Evolutionary conservation across 495 filamentous ascomycete species (phyloP), one percentile per base, ranked within the genome.

Genomic region (Cairneyella variabilis): DNA sequence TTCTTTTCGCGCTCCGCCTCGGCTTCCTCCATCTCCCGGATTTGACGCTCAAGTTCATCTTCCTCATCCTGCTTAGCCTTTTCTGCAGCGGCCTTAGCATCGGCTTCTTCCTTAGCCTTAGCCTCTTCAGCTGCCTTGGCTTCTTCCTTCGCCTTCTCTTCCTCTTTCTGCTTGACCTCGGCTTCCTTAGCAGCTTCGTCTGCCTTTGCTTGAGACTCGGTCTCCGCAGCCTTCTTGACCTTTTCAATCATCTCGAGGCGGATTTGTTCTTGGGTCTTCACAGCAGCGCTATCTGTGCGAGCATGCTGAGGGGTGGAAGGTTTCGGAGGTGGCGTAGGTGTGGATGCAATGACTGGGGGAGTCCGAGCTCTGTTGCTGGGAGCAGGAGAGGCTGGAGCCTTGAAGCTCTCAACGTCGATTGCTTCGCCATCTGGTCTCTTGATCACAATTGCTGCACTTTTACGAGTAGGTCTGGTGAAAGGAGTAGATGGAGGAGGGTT

Each of bases 351-450:
- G 17, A 73, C 73, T 1, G 78, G 78, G 3, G 77, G 78, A 0
- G 78, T 82, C 48, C 60, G n/a, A 27, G 63, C 36, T 18, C 60
- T 50, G 61, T 69, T 76, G 5, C 75, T 74, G 22, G 72, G 74
- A 38, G 76, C 73, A 23, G 66, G 69, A 48, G 69, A 72, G 0
- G 76, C 71, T 1, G 71, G 68, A 12, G 76, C 74, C 6, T 77
- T 79, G 30, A 60, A 43, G 22, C 36, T 50, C 18, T 58, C 50
- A 10, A 79, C 42, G 51, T 80, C 74, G 12, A 82, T 49, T 1
- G 69, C 57, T 42, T 88, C 86, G 49, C 88, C 90, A 38, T 82
- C 75, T 1, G 86, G 74, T 55, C 89, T 83, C 72, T 87, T 91
- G 72, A 97, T 95, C 34, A 82, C 73, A 43, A 95, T 84, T 0